Conservation (phyloP, 2,329 filamentous ascomycete species). For the Cladosporium phlei region DNA sequence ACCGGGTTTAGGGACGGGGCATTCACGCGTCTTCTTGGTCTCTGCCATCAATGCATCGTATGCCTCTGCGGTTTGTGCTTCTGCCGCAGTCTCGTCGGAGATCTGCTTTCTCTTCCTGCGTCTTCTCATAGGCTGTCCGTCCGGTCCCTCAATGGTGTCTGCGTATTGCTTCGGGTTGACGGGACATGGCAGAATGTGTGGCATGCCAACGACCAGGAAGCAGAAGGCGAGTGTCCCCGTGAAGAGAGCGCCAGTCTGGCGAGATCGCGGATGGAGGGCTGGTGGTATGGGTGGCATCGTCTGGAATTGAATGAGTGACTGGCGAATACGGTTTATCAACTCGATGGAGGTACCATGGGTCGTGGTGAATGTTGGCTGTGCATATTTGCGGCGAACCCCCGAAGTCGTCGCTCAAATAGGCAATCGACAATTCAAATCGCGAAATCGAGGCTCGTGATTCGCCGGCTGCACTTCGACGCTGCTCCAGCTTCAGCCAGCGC, state of each 20-base stretch:
- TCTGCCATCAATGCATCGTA: conserved; percentile 6
- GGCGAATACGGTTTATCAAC: background rate
- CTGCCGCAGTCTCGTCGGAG: conserved; percentile 8
- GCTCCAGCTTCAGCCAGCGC: background rate
- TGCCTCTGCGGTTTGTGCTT: conserved; percentile 1
- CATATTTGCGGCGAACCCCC: conserved; percentile 13
- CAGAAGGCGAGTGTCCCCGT: conserved; percentile 84
- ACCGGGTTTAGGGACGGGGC: conserved; percentile 85
- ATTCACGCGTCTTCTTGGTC: conserved; percentile 58
- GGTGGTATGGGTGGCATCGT: conserved; percentile 79
- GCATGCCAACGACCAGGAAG: conserved; percentile 86
- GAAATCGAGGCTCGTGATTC: background rate
- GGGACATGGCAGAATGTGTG: conserved; percentile 87
- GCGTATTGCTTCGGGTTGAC: conserved; percentile 69
- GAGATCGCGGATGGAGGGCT: conserved; percentile 85
- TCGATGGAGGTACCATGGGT: background rate
- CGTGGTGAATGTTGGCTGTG: conserved; percentile 10
- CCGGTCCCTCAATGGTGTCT: conserved; percentile 49
- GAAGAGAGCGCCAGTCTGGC: conserved; percentile 90
- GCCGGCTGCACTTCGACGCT: background rate
- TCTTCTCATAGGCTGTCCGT: conserved; percentile 29
- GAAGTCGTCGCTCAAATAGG: background rate
- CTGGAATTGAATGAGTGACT: conserved; percentile 22
- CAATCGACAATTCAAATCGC: background rate
- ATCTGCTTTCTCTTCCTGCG: conserved; percentile 39